Evolutionary conservation across 805 yeast species (phyloP), one percentile per base, ranked within the genome.

Genomic region (Cyberlindnera lachancei): DNA sequence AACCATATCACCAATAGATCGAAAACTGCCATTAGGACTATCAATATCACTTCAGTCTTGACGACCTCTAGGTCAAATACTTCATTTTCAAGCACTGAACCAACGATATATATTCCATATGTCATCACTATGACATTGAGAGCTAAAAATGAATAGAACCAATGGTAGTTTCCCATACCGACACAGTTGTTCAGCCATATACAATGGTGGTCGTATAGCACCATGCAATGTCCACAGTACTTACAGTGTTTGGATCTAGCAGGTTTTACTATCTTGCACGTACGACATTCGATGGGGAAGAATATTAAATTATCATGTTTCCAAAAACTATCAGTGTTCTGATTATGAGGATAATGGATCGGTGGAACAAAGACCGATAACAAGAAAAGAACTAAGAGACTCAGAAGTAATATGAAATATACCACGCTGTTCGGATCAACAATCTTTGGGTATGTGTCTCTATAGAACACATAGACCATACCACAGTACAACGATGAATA

Each of bases 161-260:
- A 79, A 24, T 64, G 53, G 52, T 68, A 75, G 50, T 84, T 84
- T 28, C 69, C 64, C 40, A 63, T 60, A 0, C 94, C 94, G 27
- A 84, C 68, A 51, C 94, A 85, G 45, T 76, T 82, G 48, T 82
- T 79, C 29, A 83, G 53, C 75, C 83, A 75, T 23, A 71, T 50
- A 46, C 90, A 80, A 52, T 80, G 88, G 50, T 80, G 90, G 45
- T 85, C 95, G 45, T 73, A 79, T 29, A 69, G 45, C 9, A 70
- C 53, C 6, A 81, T 63, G 50, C 95, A 85, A 3, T 56, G 52
- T 33, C 70, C 70, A 53, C 94, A 85, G 6, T 67, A 63, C 6
- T 71, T 63, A 47, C 95, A 85, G 57, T 85, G 95, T 38, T 79
- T 76, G 0, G 92, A 65, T 24, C 94, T 58, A 0, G 87, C 80